Base-by-base conservation (phyloP, 495 filamentous ascomycete species). In the Hyphodiscus hymeniophilus region DNA sequence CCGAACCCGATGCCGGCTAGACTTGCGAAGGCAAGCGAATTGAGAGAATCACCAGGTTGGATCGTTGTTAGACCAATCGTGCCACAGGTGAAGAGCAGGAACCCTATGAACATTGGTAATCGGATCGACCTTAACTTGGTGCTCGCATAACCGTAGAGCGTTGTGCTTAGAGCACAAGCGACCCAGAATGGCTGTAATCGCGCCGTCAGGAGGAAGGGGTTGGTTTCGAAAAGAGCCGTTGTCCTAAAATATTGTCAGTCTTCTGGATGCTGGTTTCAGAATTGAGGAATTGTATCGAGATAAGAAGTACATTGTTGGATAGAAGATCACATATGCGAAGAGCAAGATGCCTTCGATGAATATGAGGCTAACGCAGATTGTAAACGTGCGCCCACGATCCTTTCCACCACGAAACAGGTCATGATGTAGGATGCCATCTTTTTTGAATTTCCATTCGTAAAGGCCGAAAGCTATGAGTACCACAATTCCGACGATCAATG, bases 381-480 rank as follows among this genome's bases (percentile, higher is more conserved):
- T 12, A 35, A 63, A 62, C 38, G 55, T 63, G 41, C 61, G 46
- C 3, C 44, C 34, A 15, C 38, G 20, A 41, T 47, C 51, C n/a
- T n/a, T 33, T n/a, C 30, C 30, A n/a, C 30, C 30, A n/a, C n/a
- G 30, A 33, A 64, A 64, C 4, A 64, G 52, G 3, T 50, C 55
- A 38, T 64, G 57, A 47, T 64, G 57, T 48, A 64, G 60, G 40
- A 64, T 51, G n/a, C 61, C 61, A 42, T 60, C 54, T 16, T 35
- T 60, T 24, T 54, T 60, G 38, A 55, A 46, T 17, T 15, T 47
- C 1, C 46, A 54, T 39, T 58, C 57, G 46, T 64, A 62, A 7
- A 50, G 30, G 20, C 38, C 52, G 3, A 62, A 49, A 4, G 13
- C 33, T 3, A 57, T 6, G 8, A 45, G 31, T 12, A 58, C 15